phyloP scores from a whole-genome alignment of 139 green algal species.

The Picochlorum costavermella region DNA sequence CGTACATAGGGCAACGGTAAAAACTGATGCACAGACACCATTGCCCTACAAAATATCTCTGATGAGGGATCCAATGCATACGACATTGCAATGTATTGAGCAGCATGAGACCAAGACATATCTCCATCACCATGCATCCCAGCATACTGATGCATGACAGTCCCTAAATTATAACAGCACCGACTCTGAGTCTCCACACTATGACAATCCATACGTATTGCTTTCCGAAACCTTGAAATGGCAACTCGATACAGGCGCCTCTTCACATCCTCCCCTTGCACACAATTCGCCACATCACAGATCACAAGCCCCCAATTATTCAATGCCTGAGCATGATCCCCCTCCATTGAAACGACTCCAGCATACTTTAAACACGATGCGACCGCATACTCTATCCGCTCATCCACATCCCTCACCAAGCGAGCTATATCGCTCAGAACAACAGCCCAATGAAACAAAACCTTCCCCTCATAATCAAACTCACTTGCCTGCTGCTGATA shows the following conservation, averaged over 20 bases:
- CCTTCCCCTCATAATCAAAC: background rate
- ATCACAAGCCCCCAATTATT: slow-evolving; percentile 81
- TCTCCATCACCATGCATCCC: no score
- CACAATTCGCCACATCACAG: slow-evolving; percentile 41
- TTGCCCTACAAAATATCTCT: slow-evolving; percentile 1
- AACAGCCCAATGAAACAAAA: slow-evolving; percentile 72
- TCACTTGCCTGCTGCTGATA: no score
- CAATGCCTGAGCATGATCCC: slow-evolving; percentile 58
- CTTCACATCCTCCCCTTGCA: slow-evolving; percentile 9
- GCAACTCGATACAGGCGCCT: background rate
- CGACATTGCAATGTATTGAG: slow-evolving; percentile 8
- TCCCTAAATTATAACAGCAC: no score
- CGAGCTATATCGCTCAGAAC: slow-evolving; percentile 58
- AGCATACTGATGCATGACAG: no score
- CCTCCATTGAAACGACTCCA: slow-evolving; percentile 38
- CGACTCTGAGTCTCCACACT: no score
- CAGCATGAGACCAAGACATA: slow-evolving; percentile 1
- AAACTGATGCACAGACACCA: background rate
- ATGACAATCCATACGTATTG: background rate
- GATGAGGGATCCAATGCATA: slow-evolving; percentile 17
- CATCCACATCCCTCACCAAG: slow-evolving; percentile 13
- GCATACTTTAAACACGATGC: slow-evolving; percentile 55
- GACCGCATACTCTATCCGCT: slow-evolving; percentile 22
- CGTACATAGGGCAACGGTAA: slow-evolving; percentile 9
- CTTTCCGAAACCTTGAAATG: slow-evolving; percentile 3